Evolutionary conservation across 495 filamentous ascomycete genomes (phyloP).

Genomic region (Rhizodiscina lignyota): DNA sequence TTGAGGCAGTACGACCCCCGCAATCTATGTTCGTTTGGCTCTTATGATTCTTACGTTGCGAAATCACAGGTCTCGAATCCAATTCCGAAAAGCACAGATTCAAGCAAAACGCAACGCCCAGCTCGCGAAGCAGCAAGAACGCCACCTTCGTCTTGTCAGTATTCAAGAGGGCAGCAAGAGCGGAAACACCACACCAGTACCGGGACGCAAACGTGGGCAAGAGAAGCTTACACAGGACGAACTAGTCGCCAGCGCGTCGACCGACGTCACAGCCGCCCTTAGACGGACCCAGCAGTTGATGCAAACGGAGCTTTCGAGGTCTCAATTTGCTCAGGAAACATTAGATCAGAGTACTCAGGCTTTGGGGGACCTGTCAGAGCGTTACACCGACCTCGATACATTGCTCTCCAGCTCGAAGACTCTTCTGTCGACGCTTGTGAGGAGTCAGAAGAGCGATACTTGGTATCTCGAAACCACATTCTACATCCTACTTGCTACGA

Average conservation of each 20-base stretch:
- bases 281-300: conserved; percentile 74
- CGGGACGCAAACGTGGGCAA: conserved; percentile 4
- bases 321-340: conserved; percentile 76
- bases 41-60: conserved; percentile 4
- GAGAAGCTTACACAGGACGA: conserved; percentile 43
- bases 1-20: conserved; percentile 40
- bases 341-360: conserved; percentile 68
- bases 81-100: conserved; percentile 75
- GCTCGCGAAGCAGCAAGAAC: conserved; percentile 54
- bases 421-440: conserved; percentile 62
- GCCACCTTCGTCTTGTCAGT: conserved; percentile 50
- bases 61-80: conserved; percentile 40
- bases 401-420: conserved; percentile 55
- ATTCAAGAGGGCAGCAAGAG: conserved; percentile 26
- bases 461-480: conserved; percentile 91
- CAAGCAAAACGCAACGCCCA: conserved; percentile 63
- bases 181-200: not conserved
- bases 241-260: conserved; percentile 51
- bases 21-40: too few species aligned
- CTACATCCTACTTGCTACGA: conserved; percentile 58
- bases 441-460: conserved; percentile 82
- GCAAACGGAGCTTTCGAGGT: conserved; percentile 62
- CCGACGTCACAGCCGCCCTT: conserved; percentile 70
- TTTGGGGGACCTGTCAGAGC: conserved; percentile 58
- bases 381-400: conserved; percentile 60